Percentiles rank a stretch among this genome's conserved stretches.
Evolutionary conservation across 768 basidiomycete species (phyloP).

Genomic region (Lactarius deliciosus): DNA sequence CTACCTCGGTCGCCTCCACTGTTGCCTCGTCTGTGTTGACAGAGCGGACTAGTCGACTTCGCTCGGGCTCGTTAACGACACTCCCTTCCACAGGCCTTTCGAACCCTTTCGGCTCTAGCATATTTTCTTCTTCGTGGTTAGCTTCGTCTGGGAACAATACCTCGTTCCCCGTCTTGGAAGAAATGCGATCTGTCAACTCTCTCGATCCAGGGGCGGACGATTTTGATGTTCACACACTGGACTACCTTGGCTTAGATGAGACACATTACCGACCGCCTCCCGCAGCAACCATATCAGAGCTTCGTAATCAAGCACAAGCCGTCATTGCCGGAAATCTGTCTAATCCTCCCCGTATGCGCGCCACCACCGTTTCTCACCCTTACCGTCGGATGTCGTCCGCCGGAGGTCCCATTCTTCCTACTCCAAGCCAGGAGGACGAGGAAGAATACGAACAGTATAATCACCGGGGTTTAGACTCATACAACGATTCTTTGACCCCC

Average conservation of each 20-base stretch:
- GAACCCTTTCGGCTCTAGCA: slow-evolving; percentile 83
- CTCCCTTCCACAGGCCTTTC: slow-evolving; percentile 68
- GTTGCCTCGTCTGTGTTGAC: slow-evolving; percentile 50
- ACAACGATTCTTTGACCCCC: slow-evolving; percentile 51
- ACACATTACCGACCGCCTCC: slow-evolving; percentile 62
- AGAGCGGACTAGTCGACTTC: slow-evolving; percentile 78
- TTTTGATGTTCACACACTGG: slow-evolving; percentile 91
- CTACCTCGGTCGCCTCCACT: slow-evolving; percentile 64
- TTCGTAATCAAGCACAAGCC: slow-evolving; percentile 86
- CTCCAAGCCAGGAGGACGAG: slow-evolving; percentile 65
- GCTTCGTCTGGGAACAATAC: slow-evolving; percentile 56
- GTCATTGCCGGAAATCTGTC: slow-evolving; percentile 83
- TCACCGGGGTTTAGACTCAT: slow-evolving; percentile 61
- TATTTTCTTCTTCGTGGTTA: slow-evolving; percentile 92
- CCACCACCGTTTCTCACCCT: slow-evolving; percentile 92
- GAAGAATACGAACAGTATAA: slow-evolving; percentile 70
- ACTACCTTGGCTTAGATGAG: slow-evolving; percentile 95
- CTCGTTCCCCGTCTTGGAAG: slow-evolving; percentile 67
- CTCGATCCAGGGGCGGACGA: slow-evolving; percentile 81
- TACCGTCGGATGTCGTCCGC: slow-evolving; percentile 68
- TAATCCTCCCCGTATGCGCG: slow-evolving; percentile 77
- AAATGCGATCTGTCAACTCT: slow-evolving; percentile 77
- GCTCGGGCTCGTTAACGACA: slow-evolving; percentile 90
- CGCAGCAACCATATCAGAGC: slow-evolving; percentile 84
- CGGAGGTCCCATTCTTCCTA: slow-evolving; percentile 59